Percentiles rank a stretch among this genome's conserved stretches.
Conservation (phyloP, 352 stramenopile genomes). For the Phytophthora ohioensis region DNA sequence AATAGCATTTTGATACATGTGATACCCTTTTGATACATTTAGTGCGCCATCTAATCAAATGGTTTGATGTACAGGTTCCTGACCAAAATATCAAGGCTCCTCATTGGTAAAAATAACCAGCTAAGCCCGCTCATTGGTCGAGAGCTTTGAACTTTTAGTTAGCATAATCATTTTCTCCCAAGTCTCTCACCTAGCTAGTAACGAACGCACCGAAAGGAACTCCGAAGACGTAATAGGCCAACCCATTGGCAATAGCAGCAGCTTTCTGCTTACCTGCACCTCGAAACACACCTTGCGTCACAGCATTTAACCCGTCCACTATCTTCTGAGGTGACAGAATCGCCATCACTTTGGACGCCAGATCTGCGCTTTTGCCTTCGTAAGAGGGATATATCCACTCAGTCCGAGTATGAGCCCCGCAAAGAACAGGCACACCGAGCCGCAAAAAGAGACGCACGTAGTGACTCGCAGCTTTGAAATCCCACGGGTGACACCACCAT, state of each 20-base stretch:
- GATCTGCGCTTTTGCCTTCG: conserved; percentile 33
- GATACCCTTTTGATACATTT: too few species aligned
- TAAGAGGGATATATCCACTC: not conserved
- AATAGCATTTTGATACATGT: not conserved
- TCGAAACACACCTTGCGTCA: conserved; percentile 70
- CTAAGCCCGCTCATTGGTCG: too few species aligned
- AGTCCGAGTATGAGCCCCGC: too few species aligned
- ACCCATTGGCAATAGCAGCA: conserved; percentile 54
- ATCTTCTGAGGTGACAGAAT: conserved; percentile 48
- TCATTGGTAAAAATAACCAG: too few species aligned
- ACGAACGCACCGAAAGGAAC: conserved; percentile 61
- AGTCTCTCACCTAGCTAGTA: conserved; percentile 27
- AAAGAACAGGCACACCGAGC: conserved; percentile 32
- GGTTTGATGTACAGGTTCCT: too few species aligned
- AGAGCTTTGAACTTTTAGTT: too few species aligned
- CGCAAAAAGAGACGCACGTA: conserved; percentile 53
- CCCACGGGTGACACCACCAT: conserved; percentile 52
- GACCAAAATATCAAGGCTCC: too few species aligned
- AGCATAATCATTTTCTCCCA: too few species aligned
- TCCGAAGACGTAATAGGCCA: conserved; percentile 72
- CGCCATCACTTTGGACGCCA: conserved; percentile 46
- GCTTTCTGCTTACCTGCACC: conserved; percentile 58
- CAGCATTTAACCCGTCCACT: conserved; percentile 52
- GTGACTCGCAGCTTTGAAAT: conserved; percentile 33
- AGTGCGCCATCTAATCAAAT: too few species aligned